phyloP scores from a whole-genome alignment of 805 yeast species.

The Schizosaccharomyces lindneri region DNA sequence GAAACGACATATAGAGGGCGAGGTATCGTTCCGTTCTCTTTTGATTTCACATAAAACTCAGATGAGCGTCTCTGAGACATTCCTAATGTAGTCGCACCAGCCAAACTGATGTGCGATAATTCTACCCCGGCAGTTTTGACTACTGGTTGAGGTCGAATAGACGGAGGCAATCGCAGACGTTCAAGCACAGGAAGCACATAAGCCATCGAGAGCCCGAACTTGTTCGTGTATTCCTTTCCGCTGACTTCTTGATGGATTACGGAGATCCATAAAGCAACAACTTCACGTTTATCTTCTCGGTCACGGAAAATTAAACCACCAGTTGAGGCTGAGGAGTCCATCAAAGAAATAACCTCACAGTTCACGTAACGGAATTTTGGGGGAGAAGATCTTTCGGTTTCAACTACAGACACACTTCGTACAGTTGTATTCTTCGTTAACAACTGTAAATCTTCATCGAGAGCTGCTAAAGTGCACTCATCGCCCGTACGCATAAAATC shows the following conservation, averaged over 20 bases:
- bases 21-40: background rate
- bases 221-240: conserved; percentile 54
- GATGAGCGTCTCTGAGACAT: background rate
- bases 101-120: conserved; percentile 69
- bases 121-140: conserved; percentile 40
- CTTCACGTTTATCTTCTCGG: conserved; percentile 49
- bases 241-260: conserved; percentile 45
- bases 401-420: conserved; percentile 46
- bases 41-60: background rate
- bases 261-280: conserved; percentile 67
- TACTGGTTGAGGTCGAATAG: conserved; percentile 57
- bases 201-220: conserved; percentile 31
- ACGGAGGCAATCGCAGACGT: conserved; percentile 23
- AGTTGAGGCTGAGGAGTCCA: conserved; percentile 43
- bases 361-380: conserved; percentile 77
- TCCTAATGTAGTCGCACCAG: conserved; percentile 21
- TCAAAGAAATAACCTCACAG: conserved; percentile 50
- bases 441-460: conserved; percentile 41
- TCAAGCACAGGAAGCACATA: conserved; percentile 26
- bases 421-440: conserved; percentile 49
- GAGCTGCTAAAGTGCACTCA: conserved; percentile 58
- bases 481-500: conserved; percentile 48
- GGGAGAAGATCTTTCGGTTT: conserved; percentile 36
- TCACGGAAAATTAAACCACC: conserved; percentile 52
- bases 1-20: conserved; percentile 40